These are phyloP conservation scores for Starmerella vaccinii DNA, from an alignment of 805 yeast species.

Conservation along the genomic window DNA sequence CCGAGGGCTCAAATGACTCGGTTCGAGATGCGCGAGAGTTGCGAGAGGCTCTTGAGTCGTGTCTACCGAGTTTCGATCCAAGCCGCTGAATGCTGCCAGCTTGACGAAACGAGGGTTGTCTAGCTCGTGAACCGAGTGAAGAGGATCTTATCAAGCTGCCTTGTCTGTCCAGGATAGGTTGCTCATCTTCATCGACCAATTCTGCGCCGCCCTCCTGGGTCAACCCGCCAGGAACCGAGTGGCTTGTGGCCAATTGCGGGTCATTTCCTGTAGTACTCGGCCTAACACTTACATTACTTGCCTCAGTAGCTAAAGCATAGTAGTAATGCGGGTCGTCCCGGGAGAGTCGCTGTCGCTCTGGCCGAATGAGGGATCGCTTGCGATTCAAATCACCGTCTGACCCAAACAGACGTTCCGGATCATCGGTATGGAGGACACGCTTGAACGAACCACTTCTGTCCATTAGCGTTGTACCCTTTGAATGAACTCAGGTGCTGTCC, in stretches of 20 bases:
- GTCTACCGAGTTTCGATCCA: background rate
- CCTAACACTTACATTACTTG: conserved; percentile 41
- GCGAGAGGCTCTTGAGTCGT: conserved; percentile 4
- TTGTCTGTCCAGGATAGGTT: conserved; percentile 1
- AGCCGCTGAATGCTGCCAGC: conserved; percentile 1
- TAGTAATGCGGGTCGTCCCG: conserved; percentile 68
- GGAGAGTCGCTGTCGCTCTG: conserved; percentile 63
- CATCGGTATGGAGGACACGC: conserved; percentile 6
- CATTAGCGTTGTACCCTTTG: conserved; percentile 7
- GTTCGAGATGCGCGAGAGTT: background rate
- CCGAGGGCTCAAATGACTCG: background rate
- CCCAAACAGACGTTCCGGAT: conserved; percentile 10
- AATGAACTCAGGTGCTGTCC: background rate
- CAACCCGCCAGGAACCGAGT: conserved; percentile 6
- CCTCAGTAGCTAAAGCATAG: conserved; percentile 35
- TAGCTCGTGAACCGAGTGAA: background rate
- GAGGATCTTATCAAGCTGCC: conserved; percentile 1
- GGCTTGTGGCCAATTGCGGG: conserved; percentile 32
- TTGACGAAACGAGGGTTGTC: conserved; percentile 1
- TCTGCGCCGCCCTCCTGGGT: conserved; percentile 1
- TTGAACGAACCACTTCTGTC: conserved; percentile 22
- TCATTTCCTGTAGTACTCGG: conserved; percentile 65
- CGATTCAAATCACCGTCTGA: conserved; percentile 25
- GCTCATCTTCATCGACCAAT: conserved; percentile 3
- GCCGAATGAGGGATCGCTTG: conserved; percentile 67